phyloP scores from a whole-genome alignment of 345 rosid genomes.

The Boechera divaricarpa region DNA sequence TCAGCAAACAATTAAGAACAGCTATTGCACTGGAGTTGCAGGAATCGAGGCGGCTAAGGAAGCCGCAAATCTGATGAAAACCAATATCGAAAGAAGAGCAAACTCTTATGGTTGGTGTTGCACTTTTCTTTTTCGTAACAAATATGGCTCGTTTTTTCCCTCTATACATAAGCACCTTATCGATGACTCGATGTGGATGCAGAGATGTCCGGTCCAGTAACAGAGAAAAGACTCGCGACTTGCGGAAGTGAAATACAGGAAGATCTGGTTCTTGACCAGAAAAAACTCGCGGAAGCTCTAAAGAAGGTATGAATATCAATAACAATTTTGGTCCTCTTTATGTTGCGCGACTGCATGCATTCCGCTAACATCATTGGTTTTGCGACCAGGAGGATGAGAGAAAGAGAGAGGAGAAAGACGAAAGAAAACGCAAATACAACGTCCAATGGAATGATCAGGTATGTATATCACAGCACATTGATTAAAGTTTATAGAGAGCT shows the following conservation, averaged over 20 bases:
- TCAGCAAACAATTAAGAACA: conserved; percentile 68
- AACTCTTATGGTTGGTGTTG: conserved; percentile 53
- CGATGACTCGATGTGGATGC: not conserved
- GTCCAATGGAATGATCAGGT: conserved; percentile 48
- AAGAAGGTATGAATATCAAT: conserved; percentile 50
- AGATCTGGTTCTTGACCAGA: conserved; percentile 55
- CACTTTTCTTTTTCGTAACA: no score
- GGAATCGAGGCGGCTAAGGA: conserved; percentile 89
- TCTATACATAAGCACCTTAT: not conserved
- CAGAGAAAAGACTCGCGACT: conserved; percentile 49
- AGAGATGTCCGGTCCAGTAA: conserved; percentile 48
- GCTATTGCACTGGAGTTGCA: conserved; percentile 81
- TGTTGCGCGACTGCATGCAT: not conserved
- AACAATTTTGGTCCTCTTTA: not conserved
- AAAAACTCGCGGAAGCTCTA: conserved; percentile 53
- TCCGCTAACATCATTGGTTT: not conserved
- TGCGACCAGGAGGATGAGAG: conserved; percentile 53
- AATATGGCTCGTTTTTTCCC: no score
- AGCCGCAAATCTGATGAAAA: conserved; percentile 68
- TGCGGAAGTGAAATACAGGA: conserved; percentile 45
- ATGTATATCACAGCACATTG: not conserved
- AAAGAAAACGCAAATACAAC: conserved; percentile 62
- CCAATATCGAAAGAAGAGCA: conserved; percentile 65
- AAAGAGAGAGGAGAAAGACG: conserved; percentile 59
- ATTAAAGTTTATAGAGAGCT: not conserved